Evolutionary conservation across 176 grass and related monocot species (phyloP).

Genomic region (Zoysia japonica): DNA sequence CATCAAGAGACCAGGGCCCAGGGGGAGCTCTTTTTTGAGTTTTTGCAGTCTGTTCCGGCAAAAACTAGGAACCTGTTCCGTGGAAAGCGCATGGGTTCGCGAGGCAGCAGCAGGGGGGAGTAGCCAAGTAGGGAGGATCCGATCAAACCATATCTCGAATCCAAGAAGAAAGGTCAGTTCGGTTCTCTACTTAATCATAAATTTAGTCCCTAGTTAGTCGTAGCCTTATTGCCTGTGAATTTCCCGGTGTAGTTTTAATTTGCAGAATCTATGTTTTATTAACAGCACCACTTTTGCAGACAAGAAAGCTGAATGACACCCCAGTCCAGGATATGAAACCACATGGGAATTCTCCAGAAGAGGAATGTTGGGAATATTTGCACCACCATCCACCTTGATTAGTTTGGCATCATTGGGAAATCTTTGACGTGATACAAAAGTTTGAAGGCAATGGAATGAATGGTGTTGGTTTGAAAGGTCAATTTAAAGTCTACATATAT

Average conservation of each 20-base stretch:
- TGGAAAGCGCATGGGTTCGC: no score
- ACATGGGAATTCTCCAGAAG: slow-evolving; percentile 35
- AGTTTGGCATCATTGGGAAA: slow-evolving; percentile 29
- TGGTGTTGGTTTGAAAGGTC: slow-evolving; percentile 20
- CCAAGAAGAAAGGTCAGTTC: slow-evolving; percentile 18
- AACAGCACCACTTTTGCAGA: background rate
- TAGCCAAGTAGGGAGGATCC: slow-evolving; percentile 20
- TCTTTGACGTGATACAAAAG: slow-evolving; percentile 42
- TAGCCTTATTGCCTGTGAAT: background rate
- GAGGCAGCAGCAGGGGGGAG: no score
- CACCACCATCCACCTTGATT: background rate
- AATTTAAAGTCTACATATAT: slow-evolving; percentile 21
- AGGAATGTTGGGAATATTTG: slow-evolving; percentile 45
- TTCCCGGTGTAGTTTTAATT: background rate
- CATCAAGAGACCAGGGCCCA: background rate
- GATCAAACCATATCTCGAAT: slow-evolving; percentile 43
- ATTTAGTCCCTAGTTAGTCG: background rate
- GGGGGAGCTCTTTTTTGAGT: no score
- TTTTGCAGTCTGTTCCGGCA: no score
- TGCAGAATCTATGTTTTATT: background rate
- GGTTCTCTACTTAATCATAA: background rate
- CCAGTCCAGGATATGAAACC: background rate
- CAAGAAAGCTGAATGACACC: background rate
- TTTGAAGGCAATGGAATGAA: background rate
- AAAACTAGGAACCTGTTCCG: no score